Conservation (phyloP, 2,329 filamentous ascomycete genomes). For the Apiospora aurea region DNA sequence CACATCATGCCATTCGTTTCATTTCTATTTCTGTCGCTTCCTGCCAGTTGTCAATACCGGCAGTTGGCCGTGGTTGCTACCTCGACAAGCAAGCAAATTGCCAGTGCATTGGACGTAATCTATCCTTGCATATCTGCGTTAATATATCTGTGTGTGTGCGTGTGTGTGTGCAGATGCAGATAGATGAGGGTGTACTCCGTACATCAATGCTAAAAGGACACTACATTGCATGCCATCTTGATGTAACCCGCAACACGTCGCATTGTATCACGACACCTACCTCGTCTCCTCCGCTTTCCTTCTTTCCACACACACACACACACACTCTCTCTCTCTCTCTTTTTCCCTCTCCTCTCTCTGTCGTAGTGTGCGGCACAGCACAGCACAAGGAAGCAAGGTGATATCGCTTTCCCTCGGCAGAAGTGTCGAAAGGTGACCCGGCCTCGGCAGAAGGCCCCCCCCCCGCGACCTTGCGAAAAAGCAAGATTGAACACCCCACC, state of each 20-base stretch:
- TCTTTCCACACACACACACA: too few species aligned
- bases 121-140: conserved; percentile 9
- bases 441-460: not conserved
- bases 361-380: conserved; percentile 14
- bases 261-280: not conserved
- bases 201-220: not conserved
- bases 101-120: conserved; percentile 12
- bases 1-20: not conserved
- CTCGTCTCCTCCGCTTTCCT: not conserved
- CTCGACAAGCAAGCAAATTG: not conserved
- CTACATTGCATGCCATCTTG: not conserved
- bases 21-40: not conserved
- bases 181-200: not conserved
- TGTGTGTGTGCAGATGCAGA: not conserved
- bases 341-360: not conserved
- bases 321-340: not conserved
- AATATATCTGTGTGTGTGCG: not conserved
- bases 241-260: not conserved
- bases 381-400: conserved; percentile 1
- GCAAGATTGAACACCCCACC: not conserved
- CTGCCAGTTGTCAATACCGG: not conserved
- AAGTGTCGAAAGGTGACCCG: not conserved
- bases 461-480: not conserved
- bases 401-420: conserved; percentile 9
- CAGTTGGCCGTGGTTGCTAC: not conserved